Evolutionary conservation across 768 basidiomycete genomes (phyloP).

Genomic region (Clathrus columnatus): DNA sequence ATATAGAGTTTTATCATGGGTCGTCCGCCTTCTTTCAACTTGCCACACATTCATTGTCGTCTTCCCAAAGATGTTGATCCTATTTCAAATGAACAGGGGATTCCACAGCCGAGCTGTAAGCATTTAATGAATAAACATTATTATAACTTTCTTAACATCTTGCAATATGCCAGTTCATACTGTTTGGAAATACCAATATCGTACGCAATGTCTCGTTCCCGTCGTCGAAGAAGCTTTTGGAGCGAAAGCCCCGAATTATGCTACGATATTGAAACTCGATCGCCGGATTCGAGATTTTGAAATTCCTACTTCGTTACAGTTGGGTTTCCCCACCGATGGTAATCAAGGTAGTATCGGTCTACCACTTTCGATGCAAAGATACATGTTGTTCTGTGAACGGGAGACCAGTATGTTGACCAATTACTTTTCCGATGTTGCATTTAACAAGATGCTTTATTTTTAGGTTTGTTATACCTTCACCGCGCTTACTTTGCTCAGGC

Average conservation of each 20-base stretch:
- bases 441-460: constrained; percentile 5
- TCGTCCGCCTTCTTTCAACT: constrained; percentile 59
- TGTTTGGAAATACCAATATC: constrained; percentile 61
- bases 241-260: constrained; percentile 59
- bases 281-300: constrained; percentile 61
- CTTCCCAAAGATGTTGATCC: constrained; percentile 46
- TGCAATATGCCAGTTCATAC: constrained; percentile 38
- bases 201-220: constrained; percentile 55
- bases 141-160: background rate
- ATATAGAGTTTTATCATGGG: constrained; percentile 63
- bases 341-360: constrained; percentile 15
- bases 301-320: constrained; percentile 52
- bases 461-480: constrained; percentile 63
- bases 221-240: constrained; percentile 64
- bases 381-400: constrained; percentile 40
- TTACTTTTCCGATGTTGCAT: background rate
- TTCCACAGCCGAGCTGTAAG: constrained; percentile 39
- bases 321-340: constrained; percentile 16
- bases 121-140: constrained; percentile 14
- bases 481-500: constrained; percentile 68
- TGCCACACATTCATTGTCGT: constrained; percentile 59
- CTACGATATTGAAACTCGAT: constrained; percentile 58
- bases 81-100: constrained; percentile 35
- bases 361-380: constrained; percentile 58
- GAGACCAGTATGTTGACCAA: constrained; percentile 49